phyloP scores from a whole-genome alignment of 768 basidiomycete genomes.

The Galerina sulciceps region DNA sequence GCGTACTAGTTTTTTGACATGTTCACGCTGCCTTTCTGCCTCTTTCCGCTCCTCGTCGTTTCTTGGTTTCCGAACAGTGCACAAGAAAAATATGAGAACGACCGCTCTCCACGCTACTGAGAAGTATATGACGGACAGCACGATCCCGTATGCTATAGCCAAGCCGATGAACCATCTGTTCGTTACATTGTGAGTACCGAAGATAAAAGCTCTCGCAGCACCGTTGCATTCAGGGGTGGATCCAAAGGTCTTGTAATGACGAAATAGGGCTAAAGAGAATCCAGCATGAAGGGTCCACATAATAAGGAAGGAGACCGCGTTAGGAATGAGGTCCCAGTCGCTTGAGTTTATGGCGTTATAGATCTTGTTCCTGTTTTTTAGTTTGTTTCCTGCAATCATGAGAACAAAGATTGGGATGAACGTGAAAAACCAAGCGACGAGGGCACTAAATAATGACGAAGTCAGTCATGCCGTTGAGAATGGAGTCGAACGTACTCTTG shows the following conservation, averaged over 20 bases:
- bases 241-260: conserved; percentile 1
- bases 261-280: background rate
- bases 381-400: background rate
- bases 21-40: background rate
- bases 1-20: background rate
- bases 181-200: background rate
- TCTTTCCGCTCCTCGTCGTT: background rate
- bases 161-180: background rate
- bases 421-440: background rate
- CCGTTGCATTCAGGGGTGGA: background rate
- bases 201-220: background rate
- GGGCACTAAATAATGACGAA: background rate
- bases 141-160: background rate
- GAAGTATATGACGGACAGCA: background rate
- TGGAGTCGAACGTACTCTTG: background rate
- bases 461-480: background rate
- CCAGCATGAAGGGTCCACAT: background rate
- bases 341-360: background rate
- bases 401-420: background rate
- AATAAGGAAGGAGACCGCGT: background rate
- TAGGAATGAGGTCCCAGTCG: background rate
- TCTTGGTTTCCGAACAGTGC: background rate
- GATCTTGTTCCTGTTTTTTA: background rate
- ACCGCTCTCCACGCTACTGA: background rate
- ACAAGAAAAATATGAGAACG: background rate